Evolutionary conservation across 2,329 filamentous ascomycete species (phyloP).

Genomic region (Exophiala xenobiotica): DNA sequence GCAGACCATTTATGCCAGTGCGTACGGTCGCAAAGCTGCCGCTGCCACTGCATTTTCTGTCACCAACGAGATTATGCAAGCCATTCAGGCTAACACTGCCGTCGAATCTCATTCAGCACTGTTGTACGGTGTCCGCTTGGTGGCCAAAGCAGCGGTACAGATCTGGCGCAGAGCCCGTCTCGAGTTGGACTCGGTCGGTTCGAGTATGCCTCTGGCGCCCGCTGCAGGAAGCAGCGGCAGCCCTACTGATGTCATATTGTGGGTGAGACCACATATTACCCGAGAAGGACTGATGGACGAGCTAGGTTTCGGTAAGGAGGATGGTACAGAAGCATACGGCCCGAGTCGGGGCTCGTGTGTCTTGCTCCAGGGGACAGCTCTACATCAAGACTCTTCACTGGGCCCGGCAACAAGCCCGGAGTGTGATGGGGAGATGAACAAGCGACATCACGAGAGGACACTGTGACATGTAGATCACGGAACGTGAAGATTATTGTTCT

Average conservation of each 20-base stretch:
- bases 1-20: slow-evolving; percentile 57
- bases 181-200: slow-evolving; percentile 56
- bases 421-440: slow-evolving; percentile 32
- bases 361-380: slow-evolving; percentile 50
- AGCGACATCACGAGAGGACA: too few species aligned
- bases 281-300: slow-evolving; percentile 53
- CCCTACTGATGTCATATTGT: slow-evolving; percentile 47
- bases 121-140: slow-evolving; percentile 51
- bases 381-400: slow-evolving; percentile 51
- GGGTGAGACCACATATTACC: slow-evolving; percentile 53
- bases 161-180: slow-evolving; percentile 59
- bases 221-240: slow-evolving; percentile 34
- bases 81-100: slow-evolving; percentile 55
- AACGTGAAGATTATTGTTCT: too few species aligned
- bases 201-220: slow-evolving; percentile 41
- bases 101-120: slow-evolving; percentile 52
- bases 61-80: slow-evolving; percentile 57
- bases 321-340: too few species aligned
- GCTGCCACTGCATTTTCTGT: slow-evolving; percentile 56
- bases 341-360: slow-evolving; percentile 46
- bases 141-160: slow-evolving; percentile 59
- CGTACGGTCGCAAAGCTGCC: slow-evolving; percentile 57
- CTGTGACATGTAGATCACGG: too few species aligned
- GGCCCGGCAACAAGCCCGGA: slow-evolving; percentile 43
- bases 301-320: slow-evolving; percentile 48